Evolutionary conservation across 768 basidiomycete genomes (phyloP), one percentile per base, ranked within the genome.

Genomic region (Amanita polypyramis): DNA sequence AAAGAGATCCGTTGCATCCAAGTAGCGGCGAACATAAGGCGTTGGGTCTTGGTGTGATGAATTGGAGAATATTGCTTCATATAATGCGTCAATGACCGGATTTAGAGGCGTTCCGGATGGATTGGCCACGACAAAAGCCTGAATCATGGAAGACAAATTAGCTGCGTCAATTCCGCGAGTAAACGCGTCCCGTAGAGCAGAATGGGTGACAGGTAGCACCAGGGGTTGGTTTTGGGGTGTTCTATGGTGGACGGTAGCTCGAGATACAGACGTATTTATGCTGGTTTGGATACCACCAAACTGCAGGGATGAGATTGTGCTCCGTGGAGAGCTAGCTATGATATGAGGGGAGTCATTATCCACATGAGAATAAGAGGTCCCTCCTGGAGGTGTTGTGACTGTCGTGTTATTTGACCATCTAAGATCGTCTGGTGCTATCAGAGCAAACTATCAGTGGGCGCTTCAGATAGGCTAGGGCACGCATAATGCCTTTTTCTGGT

Each of bases 141-240:
- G 73, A 32, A 80, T 73, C 65, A 79, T 72, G 33, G 72, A 70
- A 11, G 79, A 70, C 15, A 81, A 62, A 2, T 71, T 73, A 1
- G 68, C 59, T 0, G 72, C 50, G 52, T 80, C 77, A 42, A 77
- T 53, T 8, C 65, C 69, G 41, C 61, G 70, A 48, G 73, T 64
- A 40, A 79, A 74, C 2, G 74, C 68, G 32, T 75, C 70, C n/a
- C 70, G 66, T 29, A 73, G 59, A 3, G 66, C 68, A 23, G 54
- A 50, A 35, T 68, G 59, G 27, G 61, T 67, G 38, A 70, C 61
- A 12, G 47, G 43, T 12, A 68, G 47, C 19, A 47, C 58, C 7
- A 67, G 32, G 19, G 45, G 40, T 41, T 57, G 51, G 37, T 54
- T 58, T 30, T 58, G 54, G 23, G 37, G 36, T 19, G 47, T 55